Evolutionary conservation across 495 filamentous ascomycete species (phyloP).

Genomic region (Aeminium ludgeri): DNA sequence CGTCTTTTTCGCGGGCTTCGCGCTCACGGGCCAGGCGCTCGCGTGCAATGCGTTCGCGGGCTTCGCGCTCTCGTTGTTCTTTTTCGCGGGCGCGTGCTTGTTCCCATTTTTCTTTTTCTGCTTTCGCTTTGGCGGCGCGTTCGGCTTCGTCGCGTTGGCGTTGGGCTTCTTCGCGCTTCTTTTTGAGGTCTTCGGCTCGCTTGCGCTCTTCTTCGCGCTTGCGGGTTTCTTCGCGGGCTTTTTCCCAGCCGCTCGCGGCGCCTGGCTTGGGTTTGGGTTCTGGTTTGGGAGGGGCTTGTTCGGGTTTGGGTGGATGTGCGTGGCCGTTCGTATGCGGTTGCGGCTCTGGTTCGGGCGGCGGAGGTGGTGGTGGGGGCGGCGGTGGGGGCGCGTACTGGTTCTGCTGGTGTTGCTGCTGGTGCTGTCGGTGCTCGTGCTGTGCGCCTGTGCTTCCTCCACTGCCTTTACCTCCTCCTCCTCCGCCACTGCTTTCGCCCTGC

Average conservation of each 20-base stretch:
- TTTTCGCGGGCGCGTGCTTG: conserved; percentile 27
- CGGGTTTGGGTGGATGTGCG: conserved; percentile 10
- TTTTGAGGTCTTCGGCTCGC: conserved; percentile 34
- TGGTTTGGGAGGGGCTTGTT: conserved; percentile 11
- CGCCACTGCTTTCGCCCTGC: conserved; percentile 32
- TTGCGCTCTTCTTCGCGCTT: conserved; percentile 46
- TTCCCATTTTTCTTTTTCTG: conserved; percentile 30
- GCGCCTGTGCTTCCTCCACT: neutral
- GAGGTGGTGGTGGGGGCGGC: no score
- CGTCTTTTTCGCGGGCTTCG: conserved; percentile 27
- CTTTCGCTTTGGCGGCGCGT: conserved; percentile 23
- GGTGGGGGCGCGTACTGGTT: no score
- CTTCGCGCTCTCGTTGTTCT: conserved; percentile 27
- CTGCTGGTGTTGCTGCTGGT: conserved; percentile 1
- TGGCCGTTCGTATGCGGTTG: conserved; percentile 13
- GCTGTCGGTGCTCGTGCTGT: no score
- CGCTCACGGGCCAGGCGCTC: conserved; percentile 31
- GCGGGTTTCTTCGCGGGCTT: conserved; percentile 50
- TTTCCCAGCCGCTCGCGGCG: conserved; percentile 44
- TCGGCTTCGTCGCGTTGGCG: conserved; percentile 27
- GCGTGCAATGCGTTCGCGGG: conserved; percentile 25
- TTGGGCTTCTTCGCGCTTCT: conserved; percentile 30
- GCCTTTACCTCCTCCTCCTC: conserved; percentile 6
- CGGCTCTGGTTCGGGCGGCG: no score
- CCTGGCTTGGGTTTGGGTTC: conserved; percentile 15